These are phyloP conservation scores for Colletotrichum simmondsii DNA, from an alignment of 2,329 filamentous ascomycete genomes.

Conservation along the genomic window DNA sequence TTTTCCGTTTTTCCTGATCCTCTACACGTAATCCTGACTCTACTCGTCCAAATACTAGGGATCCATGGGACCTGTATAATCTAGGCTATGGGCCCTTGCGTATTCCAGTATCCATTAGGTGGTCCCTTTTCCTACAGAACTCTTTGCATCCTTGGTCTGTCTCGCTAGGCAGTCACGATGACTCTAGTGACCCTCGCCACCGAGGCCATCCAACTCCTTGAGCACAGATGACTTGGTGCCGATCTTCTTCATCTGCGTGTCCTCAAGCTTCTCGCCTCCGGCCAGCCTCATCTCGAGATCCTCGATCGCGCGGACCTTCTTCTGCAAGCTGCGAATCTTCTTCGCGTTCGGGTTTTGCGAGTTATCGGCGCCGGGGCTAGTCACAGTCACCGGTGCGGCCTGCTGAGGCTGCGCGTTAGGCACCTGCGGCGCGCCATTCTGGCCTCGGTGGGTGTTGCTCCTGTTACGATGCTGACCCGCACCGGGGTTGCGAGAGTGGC, in stretches of 20 bases:
- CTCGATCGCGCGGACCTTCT: slow-evolving; percentile 98
- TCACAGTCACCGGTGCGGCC: slow-evolving; percentile 36
- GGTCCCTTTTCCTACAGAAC: neutral
- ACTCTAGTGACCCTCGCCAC: slow-evolving; percentile 28
- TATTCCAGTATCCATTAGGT: neutral
- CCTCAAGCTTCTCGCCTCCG: slow-evolving; percentile 94
- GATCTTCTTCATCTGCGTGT: slow-evolving; percentile 99
- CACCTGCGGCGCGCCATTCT: slow-evolving; percentile 39
- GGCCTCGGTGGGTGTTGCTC: slow-evolving; percentile 58
- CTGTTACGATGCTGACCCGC: slow-evolving; percentile 60
- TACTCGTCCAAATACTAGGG: neutral
- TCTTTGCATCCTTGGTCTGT: neutral
- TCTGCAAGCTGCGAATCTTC: slow-evolving; percentile 92
- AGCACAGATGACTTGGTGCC: slow-evolving; percentile 85
- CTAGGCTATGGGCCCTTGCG: neutral
- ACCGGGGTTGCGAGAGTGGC: slow-evolving; percentile 64
- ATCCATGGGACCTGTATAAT: neutral
- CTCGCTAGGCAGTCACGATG: neutral
- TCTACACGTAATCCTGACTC: slow-evolving; percentile 12
- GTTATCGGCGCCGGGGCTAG: slow-evolving; percentile 52
- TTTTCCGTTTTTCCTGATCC: slow-evolving; percentile 8
- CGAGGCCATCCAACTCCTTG: slow-evolving; percentile 79
- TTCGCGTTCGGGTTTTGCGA: slow-evolving; percentile 82
- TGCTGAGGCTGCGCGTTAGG: slow-evolving; percentile 40
- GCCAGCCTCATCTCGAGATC: slow-evolving; percentile 97